Conservation (phyloP, 2,329 filamentous ascomycete genomes). For the Stromatinia cepivora region DNA sequence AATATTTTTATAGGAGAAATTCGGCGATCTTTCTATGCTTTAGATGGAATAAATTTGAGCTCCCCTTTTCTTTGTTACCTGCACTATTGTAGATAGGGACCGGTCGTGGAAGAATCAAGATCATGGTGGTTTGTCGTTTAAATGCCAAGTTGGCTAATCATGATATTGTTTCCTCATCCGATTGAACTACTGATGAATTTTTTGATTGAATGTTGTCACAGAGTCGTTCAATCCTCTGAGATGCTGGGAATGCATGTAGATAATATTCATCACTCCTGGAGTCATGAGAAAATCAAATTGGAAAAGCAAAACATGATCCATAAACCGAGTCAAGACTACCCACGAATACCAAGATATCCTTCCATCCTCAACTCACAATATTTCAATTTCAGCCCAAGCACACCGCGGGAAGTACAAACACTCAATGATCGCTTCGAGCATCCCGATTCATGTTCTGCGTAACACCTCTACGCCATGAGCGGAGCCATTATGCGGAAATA, state of each 20-base stretch:
- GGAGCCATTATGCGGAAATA: too few species aligned
- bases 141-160: constrained; percentile 18
- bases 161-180: constrained; percentile 12
- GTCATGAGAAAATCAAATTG: neutral
- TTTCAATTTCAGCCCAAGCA: too few species aligned
- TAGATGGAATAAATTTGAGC: constrained; percentile 54
- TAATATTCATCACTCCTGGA: neutral
- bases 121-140: constrained; percentile 27
- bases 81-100: constrained; percentile 67
- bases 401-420: too few species aligned
- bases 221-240: neutral
- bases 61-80: constrained; percentile 54
- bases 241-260: neutral
- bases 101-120: constrained; percentile 30
- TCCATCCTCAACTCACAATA: neutral
- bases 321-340: neutral
- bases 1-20: constrained; percentile 78
- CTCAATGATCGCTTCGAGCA: too few species aligned
- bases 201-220: constrained; percentile 8
- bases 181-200: neutral
- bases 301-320: neutral
- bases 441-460: too few species aligned
- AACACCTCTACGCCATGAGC: too few species aligned
- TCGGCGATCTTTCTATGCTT: constrained; percentile 92
- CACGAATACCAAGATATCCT: neutral